Percentiles rank a stretch among this genome's conserved stretches.
Conservation (phyloP, 176 grass and related monocot species). For the Oryza glumipatula region DNA sequence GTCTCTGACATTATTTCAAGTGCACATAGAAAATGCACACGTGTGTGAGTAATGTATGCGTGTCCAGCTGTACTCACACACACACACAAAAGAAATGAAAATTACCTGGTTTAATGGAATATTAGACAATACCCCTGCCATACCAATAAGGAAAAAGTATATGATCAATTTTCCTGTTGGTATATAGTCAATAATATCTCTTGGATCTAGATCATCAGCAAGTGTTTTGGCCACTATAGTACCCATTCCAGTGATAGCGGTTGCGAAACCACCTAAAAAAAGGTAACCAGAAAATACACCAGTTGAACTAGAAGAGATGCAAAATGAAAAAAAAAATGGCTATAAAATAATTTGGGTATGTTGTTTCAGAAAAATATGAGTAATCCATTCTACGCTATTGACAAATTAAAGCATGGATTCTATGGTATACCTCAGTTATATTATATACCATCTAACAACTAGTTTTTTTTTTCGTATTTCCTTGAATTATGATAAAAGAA, state of each 20-base stretch:
- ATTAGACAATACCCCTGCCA: conserved; percentile 40
- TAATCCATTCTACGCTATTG: no score
- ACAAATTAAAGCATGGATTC: no score
- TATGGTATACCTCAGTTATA: no score
- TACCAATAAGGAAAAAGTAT: conserved; percentile 41
- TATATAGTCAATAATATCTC: conserved; percentile 44
- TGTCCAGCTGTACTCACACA: no score
- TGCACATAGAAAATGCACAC: no score
- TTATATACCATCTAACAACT: no score
- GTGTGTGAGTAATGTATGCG: no score
- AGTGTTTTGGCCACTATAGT: conserved; percentile 46
- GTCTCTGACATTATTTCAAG: no score
- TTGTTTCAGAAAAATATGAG: no score
- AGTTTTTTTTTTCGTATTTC: not conserved
- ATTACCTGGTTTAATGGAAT: conserved; percentile 55
- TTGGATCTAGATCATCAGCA: conserved; percentile 19
- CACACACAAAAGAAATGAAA: not conserved
- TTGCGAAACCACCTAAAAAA: conserved; percentile 59
- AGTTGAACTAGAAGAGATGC: not conserved
- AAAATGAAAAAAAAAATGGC: not conserved
- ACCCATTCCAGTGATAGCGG: conserved; percentile 44
- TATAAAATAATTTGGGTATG: no score
- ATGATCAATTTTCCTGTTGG: conserved; percentile 40
- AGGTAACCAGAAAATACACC: not conserved
- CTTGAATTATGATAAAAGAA: not conserved